Percentiles rank a stretch among this genome's conserved stretches.
phyloP scores from a whole-genome alignment of 345 rosid species.

The Gossypium rotundifolium region DNA sequence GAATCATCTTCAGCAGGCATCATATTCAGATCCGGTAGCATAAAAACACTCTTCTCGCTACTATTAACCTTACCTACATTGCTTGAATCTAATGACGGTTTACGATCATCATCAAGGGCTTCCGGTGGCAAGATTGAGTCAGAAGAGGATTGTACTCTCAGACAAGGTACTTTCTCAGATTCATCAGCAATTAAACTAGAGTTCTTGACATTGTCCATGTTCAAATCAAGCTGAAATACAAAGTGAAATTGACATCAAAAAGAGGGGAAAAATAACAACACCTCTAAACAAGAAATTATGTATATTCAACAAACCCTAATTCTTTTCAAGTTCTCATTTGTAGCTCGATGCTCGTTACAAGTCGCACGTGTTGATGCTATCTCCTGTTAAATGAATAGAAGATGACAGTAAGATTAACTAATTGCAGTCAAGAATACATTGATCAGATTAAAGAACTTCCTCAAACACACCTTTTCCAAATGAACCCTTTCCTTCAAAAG shows the following conservation, averaged over 20 bases:
- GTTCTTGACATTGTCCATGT: constrained; percentile 19
- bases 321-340: constrained; percentile 61
- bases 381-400: constrained; percentile 39
- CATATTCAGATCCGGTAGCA: constrained; percentile 78
- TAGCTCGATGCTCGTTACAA: constrained; percentile 34
- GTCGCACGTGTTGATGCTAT: constrained; percentile 45
- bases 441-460: neutral
- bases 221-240: constrained; percentile 47
- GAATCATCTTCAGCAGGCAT: constrained; percentile 47
- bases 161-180: constrained; percentile 4
- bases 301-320: constrained; percentile 45
- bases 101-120: neutral
- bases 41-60: constrained; percentile 20
- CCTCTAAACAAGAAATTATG: neutral
- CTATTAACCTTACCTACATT: constrained; percentile 12
- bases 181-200: constrained; percentile 9
- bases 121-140: constrained; percentile 7
- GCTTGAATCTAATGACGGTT: constrained; percentile 21
- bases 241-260: neutral
- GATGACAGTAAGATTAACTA: neutral
- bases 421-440: neutral
- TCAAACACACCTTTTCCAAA: constrained; percentile 44
- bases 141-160: constrained; percentile 9
- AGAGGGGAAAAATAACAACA: neutral
- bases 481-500: constrained; percentile 51